Evolutionary conservation across 345 rosid species (phyloP).

Genomic region (Anastatica hierochuntica): DNA sequence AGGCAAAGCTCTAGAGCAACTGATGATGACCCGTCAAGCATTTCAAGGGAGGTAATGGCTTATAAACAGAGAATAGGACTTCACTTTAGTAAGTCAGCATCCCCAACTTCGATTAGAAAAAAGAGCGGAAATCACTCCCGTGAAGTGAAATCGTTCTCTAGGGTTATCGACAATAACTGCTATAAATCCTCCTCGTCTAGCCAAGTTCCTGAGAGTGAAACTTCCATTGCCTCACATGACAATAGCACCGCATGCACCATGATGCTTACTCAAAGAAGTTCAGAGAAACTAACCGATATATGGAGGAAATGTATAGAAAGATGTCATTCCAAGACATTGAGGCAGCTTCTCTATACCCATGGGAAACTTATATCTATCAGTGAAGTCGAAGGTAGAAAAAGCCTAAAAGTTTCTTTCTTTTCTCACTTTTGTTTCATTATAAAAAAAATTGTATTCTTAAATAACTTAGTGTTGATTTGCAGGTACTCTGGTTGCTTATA

Average conservation of each 20-base stretch:
- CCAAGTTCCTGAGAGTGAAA: conserved; percentile 26
- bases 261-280: conserved; percentile 36
- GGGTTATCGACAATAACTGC: conserved; percentile 27
- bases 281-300: conserved; percentile 51
- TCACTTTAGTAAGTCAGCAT: conserved; percentile 40
- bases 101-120: conserved; percentile 46
- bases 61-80: conserved; percentile 47
- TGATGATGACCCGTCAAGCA: conserved; percentile 70
- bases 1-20: conserved; percentile 81
- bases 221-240: conserved; percentile 33
- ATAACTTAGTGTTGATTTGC: conserved; percentile 23
- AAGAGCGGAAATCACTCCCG: conserved; percentile 33
- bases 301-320: conserved; percentile 78
- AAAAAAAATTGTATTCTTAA: not conserved
- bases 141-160: conserved; percentile 33
- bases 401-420: not conserved
- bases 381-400: conserved; percentile 62
- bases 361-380: conserved; percentile 76
- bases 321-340: conserved; percentile 87
- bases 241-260: conserved; percentile 30
- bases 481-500: conserved; percentile 71
- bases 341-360: conserved; percentile 66
- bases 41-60: conserved; percentile 47
- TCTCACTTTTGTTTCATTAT: not conserved
- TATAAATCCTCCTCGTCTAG: conserved; percentile 34